Percentiles rank a stretch among this genome's conserved stretches.
Conservation (phyloP, 495 filamentous ascomycete species). For the Hypoxylon intermedium region DNA sequence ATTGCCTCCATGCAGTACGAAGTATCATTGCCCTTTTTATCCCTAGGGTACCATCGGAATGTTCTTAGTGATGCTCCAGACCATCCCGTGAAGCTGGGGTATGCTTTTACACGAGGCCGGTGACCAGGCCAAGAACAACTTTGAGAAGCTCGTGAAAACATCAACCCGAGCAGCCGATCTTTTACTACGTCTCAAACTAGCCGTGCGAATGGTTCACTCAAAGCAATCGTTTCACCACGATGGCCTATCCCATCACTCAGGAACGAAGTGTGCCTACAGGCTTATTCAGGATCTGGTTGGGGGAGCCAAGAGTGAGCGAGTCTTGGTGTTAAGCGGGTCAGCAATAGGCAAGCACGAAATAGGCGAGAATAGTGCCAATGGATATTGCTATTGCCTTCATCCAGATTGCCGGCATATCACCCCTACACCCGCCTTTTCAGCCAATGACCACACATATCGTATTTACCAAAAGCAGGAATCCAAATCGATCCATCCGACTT, state of each 20-base stretch:
- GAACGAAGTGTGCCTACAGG: constrained; percentile 1
- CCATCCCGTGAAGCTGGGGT: constrained; percentile 6
- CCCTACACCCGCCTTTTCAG: constrained; percentile 14
- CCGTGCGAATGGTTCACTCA: not conserved
- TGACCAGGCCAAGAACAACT: constrained; percentile 5
- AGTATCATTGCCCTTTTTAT: constrained; percentile 1
- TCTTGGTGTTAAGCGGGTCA: constrained; percentile 12
- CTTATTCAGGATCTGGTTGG: constrained; percentile 11
- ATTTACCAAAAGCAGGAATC: constrained; percentile 10
- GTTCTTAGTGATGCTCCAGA: constrained; percentile 10
- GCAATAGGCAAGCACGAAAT: constrained; percentile 7
- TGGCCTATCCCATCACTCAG: not conserved
- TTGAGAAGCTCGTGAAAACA: constrained; percentile 24
- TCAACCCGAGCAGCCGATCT: constrained; percentile 38
- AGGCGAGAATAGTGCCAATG: too few species aligned
- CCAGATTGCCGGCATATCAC: constrained; percentile 37
- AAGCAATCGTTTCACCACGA: too few species aligned
- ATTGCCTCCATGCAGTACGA: constrained; percentile 13
- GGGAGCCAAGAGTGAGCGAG: constrained; percentile 5
- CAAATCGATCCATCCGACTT: not conserved
- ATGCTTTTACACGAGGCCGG: not conserved
- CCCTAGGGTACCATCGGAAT: constrained; percentile 9
- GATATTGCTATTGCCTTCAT: constrained; percentile 36
- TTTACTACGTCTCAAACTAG: constrained; percentile 33
- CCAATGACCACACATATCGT: constrained; percentile 2